Evolutionary conservation across 2,329 filamentous ascomycete species (phyloP).

Genomic region (Hypoxylon sp.): DNA sequence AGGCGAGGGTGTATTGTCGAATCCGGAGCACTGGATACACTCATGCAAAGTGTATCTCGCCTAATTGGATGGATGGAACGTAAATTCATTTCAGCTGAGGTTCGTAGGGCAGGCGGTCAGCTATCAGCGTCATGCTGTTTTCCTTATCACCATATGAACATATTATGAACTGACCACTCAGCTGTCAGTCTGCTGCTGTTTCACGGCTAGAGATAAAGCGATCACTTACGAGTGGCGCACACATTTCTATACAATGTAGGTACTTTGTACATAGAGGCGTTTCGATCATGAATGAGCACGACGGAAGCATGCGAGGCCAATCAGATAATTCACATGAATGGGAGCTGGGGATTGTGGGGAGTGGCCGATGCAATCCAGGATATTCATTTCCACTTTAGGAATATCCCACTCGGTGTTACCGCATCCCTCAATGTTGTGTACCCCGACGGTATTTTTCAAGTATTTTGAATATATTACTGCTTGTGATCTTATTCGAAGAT

Average conservation of each 20-base stretch:
- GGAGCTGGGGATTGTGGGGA: slow-evolving; percentile 26
- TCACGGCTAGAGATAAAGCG: slow-evolving; percentile 9
- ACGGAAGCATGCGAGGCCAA: slow-evolving; percentile 7
- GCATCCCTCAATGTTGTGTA: slow-evolving; percentile 5
- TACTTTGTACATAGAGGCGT: too few species aligned
- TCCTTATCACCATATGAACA: slow-evolving; percentile 8
- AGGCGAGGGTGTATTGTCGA: neutral
- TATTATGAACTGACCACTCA: neutral
- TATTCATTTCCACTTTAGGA: slow-evolving; percentile 33
- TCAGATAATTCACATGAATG: slow-evolving; percentile 11
- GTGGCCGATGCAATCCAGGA: slow-evolving; percentile 28
- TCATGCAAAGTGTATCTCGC: slow-evolving; percentile 2
- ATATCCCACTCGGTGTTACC: slow-evolving; percentile 35
- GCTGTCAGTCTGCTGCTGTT: neutral
- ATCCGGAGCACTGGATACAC: neutral
- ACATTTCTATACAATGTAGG: neutral
- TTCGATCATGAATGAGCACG: too few species aligned
- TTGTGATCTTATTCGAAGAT: slow-evolving; percentile 15
- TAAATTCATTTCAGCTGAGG: slow-evolving; percentile 36
- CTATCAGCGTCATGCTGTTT: slow-evolving; percentile 9
- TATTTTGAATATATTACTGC: slow-evolving; percentile 12
- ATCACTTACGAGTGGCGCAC: neutral
- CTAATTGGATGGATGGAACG: slow-evolving; percentile 8
- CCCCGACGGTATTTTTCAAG: slow-evolving; percentile 11
- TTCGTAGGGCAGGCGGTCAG: too few species aligned